These are phyloP conservation scores for Zymoseptoria crescenta DNA, from an alignment of 2,329 filamentous ascomycete genomes.

Conservation along the genomic window DNA sequence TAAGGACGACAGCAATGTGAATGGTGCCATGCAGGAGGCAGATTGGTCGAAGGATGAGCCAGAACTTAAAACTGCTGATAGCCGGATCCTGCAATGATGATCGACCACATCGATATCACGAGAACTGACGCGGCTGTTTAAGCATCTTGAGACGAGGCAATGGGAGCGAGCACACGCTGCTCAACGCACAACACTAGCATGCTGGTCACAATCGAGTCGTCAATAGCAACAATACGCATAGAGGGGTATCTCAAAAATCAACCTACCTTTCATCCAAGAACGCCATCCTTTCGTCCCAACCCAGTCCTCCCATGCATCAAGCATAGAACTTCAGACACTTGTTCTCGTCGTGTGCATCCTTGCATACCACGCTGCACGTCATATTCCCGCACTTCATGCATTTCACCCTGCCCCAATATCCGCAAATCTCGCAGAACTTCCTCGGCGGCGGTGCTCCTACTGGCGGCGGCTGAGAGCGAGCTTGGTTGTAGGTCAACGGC, in stretches of 20 bases:
- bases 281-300: not conserved
- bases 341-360: conserved; percentile 64
- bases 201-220: not conserved
- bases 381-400: conserved; percentile 72
- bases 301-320: conserved; percentile 11
- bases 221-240: not conserved
- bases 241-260: not conserved
- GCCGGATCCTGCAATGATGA: no score
- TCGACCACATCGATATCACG: no score
- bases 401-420: conserved; percentile 70
- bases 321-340: conserved; percentile 51
- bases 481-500: conserved; percentile 61
- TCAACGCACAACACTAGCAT: no score
- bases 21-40: not conserved
- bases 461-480: conserved; percentile 38
- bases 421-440: conserved; percentile 69
- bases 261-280: not conserved
- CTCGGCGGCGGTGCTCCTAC: conserved; percentile 44
- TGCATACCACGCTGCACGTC: conserved; percentile 69
- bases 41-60: not conserved
- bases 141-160: no score
- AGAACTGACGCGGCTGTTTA: no score
- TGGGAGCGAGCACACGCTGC: no score
- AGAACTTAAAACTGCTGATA: not conserved
- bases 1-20: no score